A percentile compares a stretch with the other conserved stretches of the same genome.
Evolutionary conservation across 2,329 filamentous ascomycete genomes (phyloP).

Genomic region (Didymella segeticola): DNA sequence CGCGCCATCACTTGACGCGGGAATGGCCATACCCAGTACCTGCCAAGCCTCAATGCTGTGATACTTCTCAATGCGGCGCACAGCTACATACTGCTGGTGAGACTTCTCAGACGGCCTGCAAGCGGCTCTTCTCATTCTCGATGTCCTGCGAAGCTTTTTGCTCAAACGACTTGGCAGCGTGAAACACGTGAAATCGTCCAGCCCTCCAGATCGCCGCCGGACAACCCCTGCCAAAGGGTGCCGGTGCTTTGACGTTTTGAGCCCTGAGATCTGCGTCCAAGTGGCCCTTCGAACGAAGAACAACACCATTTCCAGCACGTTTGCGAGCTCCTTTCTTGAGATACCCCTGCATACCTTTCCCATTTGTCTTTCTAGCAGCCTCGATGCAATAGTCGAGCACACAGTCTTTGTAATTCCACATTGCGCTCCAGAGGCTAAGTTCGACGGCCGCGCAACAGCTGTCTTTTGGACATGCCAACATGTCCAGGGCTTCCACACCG

Average conservation of each 20-base stretch:
- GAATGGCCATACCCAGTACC: constrained; percentile 15
- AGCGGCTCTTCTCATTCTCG: background rate
- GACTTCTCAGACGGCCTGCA: constrained; percentile 9
- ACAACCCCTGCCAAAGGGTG: constrained; percentile 18
- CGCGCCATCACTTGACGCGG: constrained; percentile 19
- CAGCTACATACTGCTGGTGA: background rate
- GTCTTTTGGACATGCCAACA: constrained; percentile 60
- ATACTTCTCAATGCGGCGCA: constrained; percentile 7
- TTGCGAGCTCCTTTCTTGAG: constrained; percentile 9
- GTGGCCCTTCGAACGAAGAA: constrained; percentile 21
- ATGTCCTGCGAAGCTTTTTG: constrained; percentile 9
- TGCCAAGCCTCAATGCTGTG: constrained; percentile 28
- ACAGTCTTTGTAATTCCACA: constrained; percentile 5
- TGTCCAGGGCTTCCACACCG: constrained; percentile 68
- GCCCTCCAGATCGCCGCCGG: constrained; percentile 20
- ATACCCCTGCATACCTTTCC: constrained; percentile 11
- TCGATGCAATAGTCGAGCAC: constrained; percentile 34
- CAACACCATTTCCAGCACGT: constrained; percentile 12
- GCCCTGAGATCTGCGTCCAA: constrained; percentile 21
- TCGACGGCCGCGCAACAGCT: constrained; percentile 39
- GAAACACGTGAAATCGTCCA: constrained; percentile 17
- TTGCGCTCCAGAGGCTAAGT: constrained; percentile 36
- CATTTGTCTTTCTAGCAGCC: constrained; percentile 14
- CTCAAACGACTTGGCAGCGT: constrained; percentile 15
- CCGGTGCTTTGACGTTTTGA: constrained; percentile 34